Evolutionary conservation across 2,329 filamentous ascomycete species (phyloP).

Genomic region (Monosporascus ibericus): DNA sequence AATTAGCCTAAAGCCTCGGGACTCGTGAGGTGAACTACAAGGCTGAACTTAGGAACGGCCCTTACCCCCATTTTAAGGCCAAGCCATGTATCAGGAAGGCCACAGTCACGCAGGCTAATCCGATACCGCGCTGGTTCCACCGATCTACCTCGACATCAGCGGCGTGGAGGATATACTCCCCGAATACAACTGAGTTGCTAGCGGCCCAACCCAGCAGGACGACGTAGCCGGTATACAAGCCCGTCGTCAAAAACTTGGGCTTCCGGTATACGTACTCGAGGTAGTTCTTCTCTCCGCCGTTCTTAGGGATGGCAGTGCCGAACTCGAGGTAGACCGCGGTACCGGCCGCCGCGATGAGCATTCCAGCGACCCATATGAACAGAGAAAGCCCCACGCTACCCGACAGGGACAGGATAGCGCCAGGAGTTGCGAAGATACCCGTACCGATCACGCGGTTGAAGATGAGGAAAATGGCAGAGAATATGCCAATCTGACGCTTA

Average conservation of each 20-base stretch:
- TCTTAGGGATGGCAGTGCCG: constrained; percentile 54
- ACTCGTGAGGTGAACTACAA: no score
- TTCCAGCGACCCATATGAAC: constrained; percentile 32
- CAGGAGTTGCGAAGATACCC: constrained; percentile 52
- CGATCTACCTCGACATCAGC: constrained; percentile 38
- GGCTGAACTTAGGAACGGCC: not conserved
- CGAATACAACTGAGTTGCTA: constrained; percentile 53
- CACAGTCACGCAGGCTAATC: constrained; percentile 48
- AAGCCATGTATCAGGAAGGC: constrained; percentile 45
- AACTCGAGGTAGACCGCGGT: constrained; percentile 59
- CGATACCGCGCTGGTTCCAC: constrained; percentile 53
- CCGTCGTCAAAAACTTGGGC: constrained; percentile 53
- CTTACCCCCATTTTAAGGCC: constrained; percentile 46
- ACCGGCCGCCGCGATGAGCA: constrained; percentile 51
- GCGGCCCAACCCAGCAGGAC: constrained; percentile 56
- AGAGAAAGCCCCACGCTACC: constrained; percentile 43
- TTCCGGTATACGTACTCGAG: constrained; percentile 56
- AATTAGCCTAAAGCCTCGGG: not conserved
- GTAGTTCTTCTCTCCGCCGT: constrained; percentile 62
- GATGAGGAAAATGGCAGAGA: constrained; percentile 47
- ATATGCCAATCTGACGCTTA: constrained; percentile 43
- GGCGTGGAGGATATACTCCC: constrained; percentile 51
- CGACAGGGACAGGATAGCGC: constrained; percentile 44
- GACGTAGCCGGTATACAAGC: constrained; percentile 55
- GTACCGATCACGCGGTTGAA: constrained; percentile 55